Conservation (phyloP, 2,329 filamentous ascomycete genomes). For the Periconia sp. region DNA sequence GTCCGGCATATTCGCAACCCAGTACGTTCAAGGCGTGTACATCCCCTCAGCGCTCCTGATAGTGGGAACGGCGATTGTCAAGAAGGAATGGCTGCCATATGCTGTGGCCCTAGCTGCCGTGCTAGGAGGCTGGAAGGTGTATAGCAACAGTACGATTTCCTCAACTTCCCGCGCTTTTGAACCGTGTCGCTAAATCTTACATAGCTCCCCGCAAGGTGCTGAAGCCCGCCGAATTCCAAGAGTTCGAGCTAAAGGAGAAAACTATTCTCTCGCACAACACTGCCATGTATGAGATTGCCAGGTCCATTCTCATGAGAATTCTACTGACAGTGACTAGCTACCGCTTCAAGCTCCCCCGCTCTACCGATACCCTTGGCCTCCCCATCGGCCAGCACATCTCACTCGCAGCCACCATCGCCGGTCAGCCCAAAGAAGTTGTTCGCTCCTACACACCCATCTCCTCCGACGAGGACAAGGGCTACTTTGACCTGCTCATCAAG, state of each 20-base stretch:
- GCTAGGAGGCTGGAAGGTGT: slow-evolving; percentile 75
- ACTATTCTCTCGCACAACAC: slow-evolving; percentile 97
- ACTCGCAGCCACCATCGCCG: slow-evolving; percentile 68
- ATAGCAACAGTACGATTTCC: slow-evolving; percentile 64
- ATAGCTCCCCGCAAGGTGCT: slow-evolving; percentile 80
- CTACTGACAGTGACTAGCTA: slow-evolving; percentile 63
- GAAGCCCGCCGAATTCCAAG: slow-evolving; percentile 85
- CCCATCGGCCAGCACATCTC: slow-evolving; percentile 99
- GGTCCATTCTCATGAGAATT: background rate
- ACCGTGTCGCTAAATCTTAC: slow-evolving; percentile 1
- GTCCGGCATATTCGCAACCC: slow-evolving; percentile 52
- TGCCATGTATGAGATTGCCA: slow-evolving; percentile 71
- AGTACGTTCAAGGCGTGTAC: slow-evolving; percentile 80
- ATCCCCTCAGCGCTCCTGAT: slow-evolving; percentile 82
- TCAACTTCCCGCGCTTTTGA: background rate
- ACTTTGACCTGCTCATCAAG: slow-evolving; percentile 97
- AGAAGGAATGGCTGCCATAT: slow-evolving; percentile 72
- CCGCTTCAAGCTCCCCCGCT: slow-evolving; percentile 83
- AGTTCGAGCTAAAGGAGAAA: slow-evolving; percentile 94
- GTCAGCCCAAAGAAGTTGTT: slow-evolving; percentile 50
- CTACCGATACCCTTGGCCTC: slow-evolving; percentile 85
- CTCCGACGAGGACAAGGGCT: slow-evolving; percentile 66
- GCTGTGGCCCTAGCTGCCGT: slow-evolving; percentile 70
- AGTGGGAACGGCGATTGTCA: slow-evolving; percentile 76
- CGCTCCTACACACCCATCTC: slow-evolving; percentile 52